These are phyloP conservation scores for Scheffersomyces spartinae DNA, from an alignment of 805 yeast species.

Conservation along the genomic window DNA sequence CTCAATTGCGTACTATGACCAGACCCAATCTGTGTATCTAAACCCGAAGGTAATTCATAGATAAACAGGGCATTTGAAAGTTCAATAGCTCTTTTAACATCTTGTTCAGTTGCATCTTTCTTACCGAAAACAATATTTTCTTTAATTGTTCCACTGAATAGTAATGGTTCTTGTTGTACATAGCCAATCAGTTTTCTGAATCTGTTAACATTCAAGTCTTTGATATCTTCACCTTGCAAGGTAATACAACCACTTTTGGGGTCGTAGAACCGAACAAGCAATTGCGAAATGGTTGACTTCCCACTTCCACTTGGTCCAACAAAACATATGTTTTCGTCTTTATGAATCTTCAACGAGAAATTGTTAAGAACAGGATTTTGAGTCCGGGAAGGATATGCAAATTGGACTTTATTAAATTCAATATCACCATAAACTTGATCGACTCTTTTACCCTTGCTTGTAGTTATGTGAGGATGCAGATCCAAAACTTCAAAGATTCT, in stretches of 20 bases:
- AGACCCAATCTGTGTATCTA: constrained; percentile 77
- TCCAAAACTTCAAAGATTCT: constrained; percentile 81
- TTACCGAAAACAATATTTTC: constrained; percentile 77
- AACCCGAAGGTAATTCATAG: constrained; percentile 64
- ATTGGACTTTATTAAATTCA: constrained; percentile 49
- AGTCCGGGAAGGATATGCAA: constrained; percentile 78
- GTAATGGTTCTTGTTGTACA: constrained; percentile 86
- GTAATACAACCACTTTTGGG: constrained; percentile 52
- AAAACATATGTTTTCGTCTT: constrained; percentile 85
- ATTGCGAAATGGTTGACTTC: constrained; percentile 76
- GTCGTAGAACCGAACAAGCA: constrained; percentile 76
- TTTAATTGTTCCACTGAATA: constrained; percentile 75
- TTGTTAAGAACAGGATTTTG: constrained; percentile 53
- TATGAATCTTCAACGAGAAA: constrained; percentile 47
- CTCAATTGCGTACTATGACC: constrained; percentile 74
- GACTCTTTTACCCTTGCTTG: constrained; percentile 46
- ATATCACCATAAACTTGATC: constrained; percentile 42
- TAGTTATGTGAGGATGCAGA: constrained; percentile 58
- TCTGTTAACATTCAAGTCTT: constrained; percentile 56
- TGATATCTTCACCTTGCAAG: constrained; percentile 55
- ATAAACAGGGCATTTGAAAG: constrained; percentile 74
- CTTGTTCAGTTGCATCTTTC: constrained; percentile 44
- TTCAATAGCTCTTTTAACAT: constrained; percentile 46
- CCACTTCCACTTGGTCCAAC: constrained; percentile 99
- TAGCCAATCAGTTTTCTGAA: constrained; percentile 72